phyloP scores from a whole-genome alignment of 441 rosid species.

The Croton laevigatus region DNA sequence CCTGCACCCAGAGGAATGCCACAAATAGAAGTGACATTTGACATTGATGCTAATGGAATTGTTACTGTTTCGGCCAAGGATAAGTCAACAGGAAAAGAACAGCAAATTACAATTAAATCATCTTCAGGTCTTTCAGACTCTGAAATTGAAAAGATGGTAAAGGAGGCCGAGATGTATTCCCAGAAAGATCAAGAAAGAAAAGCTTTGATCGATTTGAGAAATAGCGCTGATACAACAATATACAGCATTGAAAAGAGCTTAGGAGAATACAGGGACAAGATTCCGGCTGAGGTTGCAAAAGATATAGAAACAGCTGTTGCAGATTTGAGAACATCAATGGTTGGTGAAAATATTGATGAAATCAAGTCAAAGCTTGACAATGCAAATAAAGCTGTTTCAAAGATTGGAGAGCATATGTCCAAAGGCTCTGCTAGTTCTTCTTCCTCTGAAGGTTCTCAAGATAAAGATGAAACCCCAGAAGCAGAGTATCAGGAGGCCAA shows the following conservation, averaged over 20 bases:
- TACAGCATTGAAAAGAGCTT: conserved; percentile 93
- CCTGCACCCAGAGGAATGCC: conserved; percentile 92
- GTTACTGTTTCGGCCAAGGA: conserved; percentile 97
- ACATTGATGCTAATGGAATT: conserved; percentile 94
- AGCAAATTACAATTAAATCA: conserved; percentile 90
- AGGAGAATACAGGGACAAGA: conserved; percentile 74
- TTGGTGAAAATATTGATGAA: conserved; percentile 64
- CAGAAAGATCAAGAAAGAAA: conserved; percentile 85
- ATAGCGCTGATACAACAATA: conserved; percentile 77
- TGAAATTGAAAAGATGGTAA: conserved; percentile 91
- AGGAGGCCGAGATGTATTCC: conserved; percentile 75
- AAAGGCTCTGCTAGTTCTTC: conserved; percentile 45
- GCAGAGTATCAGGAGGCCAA: conserved; percentile 94
- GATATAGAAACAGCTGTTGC: conserved; percentile 73
- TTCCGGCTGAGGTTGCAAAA: conserved; percentile 66
- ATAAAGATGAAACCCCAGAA: conserved; percentile 69
- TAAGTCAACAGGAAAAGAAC: conserved; percentile 81
- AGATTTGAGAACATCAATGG: conserved; percentile 58
- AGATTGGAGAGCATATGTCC: conserved; percentile 88
- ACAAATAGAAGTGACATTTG: conserved; percentile 91
- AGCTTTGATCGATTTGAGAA: conserved; percentile 63
- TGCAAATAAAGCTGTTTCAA: conserved; percentile 84
- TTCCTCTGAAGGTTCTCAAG: conserved; percentile 56
- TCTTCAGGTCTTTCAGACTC: conserved; percentile 91
- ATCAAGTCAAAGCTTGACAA: conserved; percentile 75